Evolutionary conservation across 495 filamentous ascomycete genomes (phyloP).

Genomic region (Diplogelasinospora grovesii): DNA sequence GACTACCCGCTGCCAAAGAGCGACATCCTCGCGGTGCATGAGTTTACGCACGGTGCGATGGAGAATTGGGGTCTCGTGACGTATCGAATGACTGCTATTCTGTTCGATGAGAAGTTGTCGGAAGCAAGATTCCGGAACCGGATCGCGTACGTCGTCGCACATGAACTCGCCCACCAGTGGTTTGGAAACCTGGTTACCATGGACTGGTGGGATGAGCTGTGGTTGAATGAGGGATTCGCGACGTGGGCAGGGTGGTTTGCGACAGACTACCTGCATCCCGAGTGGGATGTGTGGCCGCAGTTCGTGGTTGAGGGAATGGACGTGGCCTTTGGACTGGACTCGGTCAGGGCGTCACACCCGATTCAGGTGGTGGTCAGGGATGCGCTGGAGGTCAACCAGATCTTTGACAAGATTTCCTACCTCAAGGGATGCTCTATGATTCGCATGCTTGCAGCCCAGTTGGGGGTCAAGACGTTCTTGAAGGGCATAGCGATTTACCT

Average conservation of each 20-base stretch:
- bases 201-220: conserved; percentile 91
- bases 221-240: conserved; percentile 95
- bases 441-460: conserved; percentile 83
- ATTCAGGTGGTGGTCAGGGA: conserved; percentile 90
- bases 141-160: conserved; percentile 89
- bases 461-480: conserved; percentile 80
- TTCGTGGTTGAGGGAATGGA: conserved; percentile 91
- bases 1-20: conserved; percentile 96
- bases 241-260: conserved; percentile 98
- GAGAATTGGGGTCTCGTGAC: conserved; percentile 95
- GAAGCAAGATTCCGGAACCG: conserved; percentile 82
- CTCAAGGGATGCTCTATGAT: conserved; percentile 92
- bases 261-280: conserved; percentile 83
- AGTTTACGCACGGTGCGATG: conserved; percentile 64
- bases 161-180: conserved; percentile 97
- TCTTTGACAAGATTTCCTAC: conserved; percentile 94
- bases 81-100: conserved; percentile 85
- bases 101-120: conserved; percentile 87
- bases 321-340: conserved; percentile 82
- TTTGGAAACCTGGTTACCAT: conserved; percentile 94
- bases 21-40: conserved; percentile 91
- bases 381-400: conserved; percentile 89
- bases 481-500: conserved; percentile 84
- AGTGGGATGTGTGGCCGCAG: conserved; percentile 92
- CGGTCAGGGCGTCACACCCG: conserved; percentile 82